Conservation (phyloP, 1,284 basidiomycete genomes). For the Boletus nobilissimus region DNA sequence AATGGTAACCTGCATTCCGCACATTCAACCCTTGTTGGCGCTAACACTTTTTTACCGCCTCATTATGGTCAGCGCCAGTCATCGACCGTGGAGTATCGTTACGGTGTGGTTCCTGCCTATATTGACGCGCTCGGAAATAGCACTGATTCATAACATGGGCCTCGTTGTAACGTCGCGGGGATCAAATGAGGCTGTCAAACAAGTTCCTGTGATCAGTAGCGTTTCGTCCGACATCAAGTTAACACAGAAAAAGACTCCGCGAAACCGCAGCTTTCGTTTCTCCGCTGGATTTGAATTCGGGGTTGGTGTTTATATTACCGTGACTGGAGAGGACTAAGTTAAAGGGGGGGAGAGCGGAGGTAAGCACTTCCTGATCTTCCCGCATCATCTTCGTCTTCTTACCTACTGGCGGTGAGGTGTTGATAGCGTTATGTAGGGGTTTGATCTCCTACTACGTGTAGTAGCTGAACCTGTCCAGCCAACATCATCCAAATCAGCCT, state of each 20-base stretch:
- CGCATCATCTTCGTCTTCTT: background rate
- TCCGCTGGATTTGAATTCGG: background rate
- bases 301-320: background rate
- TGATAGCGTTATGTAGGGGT: slow-evolving; percentile 11
- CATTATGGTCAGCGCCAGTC: too few relatives aligned
- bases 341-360: background rate
- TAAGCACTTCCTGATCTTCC: background rate
- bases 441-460: too few relatives aligned
- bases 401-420: background rate
- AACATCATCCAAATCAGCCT: too few relatives aligned
- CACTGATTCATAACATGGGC: too few relatives aligned
- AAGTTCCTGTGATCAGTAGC: background rate
- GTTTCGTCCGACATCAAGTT: background rate
- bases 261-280: background rate
- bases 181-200: slow-evolving; percentile 4
- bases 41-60: too few relatives aligned
- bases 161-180: too few relatives aligned
- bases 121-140: too few relatives aligned
- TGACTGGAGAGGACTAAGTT: background rate
- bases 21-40: too few relatives aligned
- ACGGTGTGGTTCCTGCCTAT: too few relatives aligned
- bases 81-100: too few relatives aligned
- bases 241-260: slow-evolving; percentile 17
- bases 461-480: too few relatives aligned
- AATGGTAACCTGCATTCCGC: too few relatives aligned